A percentile compares a stretch with the other conserved stretches of the same genome.
These are phyloP conservation scores for Talaromyces albobiverticillius DNA, from an alignment of 2,329 filamentous ascomycete genomes.

Conservation along the genomic window DNA sequence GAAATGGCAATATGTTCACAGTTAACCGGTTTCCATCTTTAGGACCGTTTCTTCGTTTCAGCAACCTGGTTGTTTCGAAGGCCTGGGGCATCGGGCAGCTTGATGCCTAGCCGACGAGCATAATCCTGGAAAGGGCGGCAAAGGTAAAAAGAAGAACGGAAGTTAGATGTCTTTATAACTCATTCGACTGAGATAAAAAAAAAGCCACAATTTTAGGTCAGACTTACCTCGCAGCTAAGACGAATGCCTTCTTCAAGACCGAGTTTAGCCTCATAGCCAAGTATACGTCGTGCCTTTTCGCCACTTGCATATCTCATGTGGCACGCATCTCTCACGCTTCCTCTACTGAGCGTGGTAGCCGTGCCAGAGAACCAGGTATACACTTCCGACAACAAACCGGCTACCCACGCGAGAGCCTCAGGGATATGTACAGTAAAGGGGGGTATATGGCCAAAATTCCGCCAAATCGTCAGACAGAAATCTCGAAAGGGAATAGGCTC, in stretches of 20 bases:
- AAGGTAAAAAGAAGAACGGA: not conserved
- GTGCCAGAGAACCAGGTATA: constrained; percentile 47
- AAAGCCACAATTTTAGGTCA: not conserved
- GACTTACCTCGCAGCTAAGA: constrained; percentile 46
- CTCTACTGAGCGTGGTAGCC: constrained; percentile 49
- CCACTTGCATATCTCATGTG: constrained; percentile 53
- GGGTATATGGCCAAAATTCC: constrained; percentile 50
- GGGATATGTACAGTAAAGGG: constrained; percentile 50
- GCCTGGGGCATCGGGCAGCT: constrained; percentile 16
- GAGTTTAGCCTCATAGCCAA: constrained; percentile 54
- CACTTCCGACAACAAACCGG: constrained; percentile 47
- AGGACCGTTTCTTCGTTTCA: not conserved
- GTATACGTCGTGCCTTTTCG: constrained; percentile 48
- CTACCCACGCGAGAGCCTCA: constrained; percentile 45
- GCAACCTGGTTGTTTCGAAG: not conserved
- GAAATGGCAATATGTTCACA: no score
- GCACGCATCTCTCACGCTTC: constrained; percentile 55
- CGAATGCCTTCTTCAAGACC: constrained; percentile 51
- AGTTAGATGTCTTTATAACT: constrained; percentile 8
- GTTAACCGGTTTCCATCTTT: not conserved
- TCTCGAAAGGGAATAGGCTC: constrained; percentile 44
- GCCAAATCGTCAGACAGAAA: constrained; percentile 45
- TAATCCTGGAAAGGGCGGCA: constrained; percentile 26
- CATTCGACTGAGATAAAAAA: not conserved
- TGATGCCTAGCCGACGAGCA: constrained; percentile 28